Evolutionary conservation across 805 yeast genomes (phyloP), one percentile per base, ranked within the genome.

Genomic region (Sugiyamaella qingdaonensis): DNA sequence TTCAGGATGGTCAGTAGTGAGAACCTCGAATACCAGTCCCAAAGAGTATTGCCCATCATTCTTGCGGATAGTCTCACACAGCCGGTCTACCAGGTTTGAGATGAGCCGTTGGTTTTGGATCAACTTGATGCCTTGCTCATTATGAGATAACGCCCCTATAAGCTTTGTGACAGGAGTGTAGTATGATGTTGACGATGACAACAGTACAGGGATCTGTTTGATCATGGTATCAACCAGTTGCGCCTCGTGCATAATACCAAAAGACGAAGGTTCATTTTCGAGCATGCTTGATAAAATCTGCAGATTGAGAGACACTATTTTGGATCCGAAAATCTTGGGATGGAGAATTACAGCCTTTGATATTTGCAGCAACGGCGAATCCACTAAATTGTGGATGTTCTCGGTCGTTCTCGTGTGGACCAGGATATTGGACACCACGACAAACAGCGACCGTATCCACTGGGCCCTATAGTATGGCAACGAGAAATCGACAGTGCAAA

Each of bases 241-340:
- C 0, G 95, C 85, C 65, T 91, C 98, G 39, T 80, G 83, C 58
- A 91, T 74, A 41, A 91, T 83, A 1, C 86, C 77, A 62, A 78
- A 91, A 2, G 96, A 88, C 0, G 97, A 89, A 8, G 97, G 97
- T 62, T 92, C 97, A 59, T 85, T 86, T 64, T 91, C 92, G 29
- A 91, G 82, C 54, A 89, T 87, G 10, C 78, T 78, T 39, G 85
- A 78, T 18, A 89, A 76, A 10, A 84, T 78, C 55, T 81, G 84
- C 35, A 91, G 66, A 0, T 87, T 77, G 19, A 79, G 73, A 0
- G 87, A 73, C 11, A 87, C 66, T 11, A 88, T 68, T 13, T 80
- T 76, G 37, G 82, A 79, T 0, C 96, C 96, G 72, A 89, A 88
- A 0, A 79, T 67, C 0, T 67, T 58, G 1, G 86, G 80, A 60